Conservation (phyloP, 768 basidiomycete species). For the Obba rivulosa region DNA sequence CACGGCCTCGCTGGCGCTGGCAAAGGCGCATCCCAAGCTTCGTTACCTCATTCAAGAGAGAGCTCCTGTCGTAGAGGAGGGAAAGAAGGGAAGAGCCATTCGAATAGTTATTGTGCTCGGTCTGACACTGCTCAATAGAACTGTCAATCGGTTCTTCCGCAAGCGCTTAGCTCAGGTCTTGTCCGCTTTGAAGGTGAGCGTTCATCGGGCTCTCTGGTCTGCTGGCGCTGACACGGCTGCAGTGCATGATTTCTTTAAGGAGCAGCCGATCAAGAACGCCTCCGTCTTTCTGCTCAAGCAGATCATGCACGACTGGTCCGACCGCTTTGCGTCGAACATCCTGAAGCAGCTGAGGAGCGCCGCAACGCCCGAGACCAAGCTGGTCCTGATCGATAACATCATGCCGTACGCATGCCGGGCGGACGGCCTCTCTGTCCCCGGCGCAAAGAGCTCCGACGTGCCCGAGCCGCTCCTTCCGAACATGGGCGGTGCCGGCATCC, state of each 20-base stretch:
- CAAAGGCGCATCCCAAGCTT: conserved; percentile 15
- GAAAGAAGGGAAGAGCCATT: background rate
- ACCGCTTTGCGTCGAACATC: conserved; percentile 22
- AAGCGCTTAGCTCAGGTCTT: no score
- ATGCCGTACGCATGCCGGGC: conserved; percentile 19
- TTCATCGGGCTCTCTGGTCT: no score
- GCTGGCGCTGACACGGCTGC: background rate
- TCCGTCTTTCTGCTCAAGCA: conserved; percentile 22
- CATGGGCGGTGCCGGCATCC: conserved; percentile 10
- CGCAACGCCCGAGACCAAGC: conserved; percentile 18
- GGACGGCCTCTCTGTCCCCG: conserved; percentile 5
- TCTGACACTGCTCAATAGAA: background rate
- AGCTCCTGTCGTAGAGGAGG: conserved; percentile 18
- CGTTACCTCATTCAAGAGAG: conserved; percentile 27
- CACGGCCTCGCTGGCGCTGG: conserved; percentile 17
- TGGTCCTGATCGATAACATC: conserved; percentile 22
- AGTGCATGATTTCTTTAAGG: conserved; percentile 23
- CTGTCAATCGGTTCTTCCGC: background rate
- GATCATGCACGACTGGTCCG: conserved; percentile 31
- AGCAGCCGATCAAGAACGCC: conserved; percentile 17
- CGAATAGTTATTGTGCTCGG: no score
- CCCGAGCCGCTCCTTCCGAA: conserved; percentile 21
- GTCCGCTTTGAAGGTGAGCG: no score
- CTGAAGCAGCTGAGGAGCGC: conserved; percentile 17
- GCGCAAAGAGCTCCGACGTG: background rate